A percentile compares a stretch with the other conserved stretches of the same genome.
These are phyloP conservation scores for Dactylellina haptotyla DNA, from an alignment of 2,329 filamentous ascomycete genomes.

Conservation along the genomic window DNA sequence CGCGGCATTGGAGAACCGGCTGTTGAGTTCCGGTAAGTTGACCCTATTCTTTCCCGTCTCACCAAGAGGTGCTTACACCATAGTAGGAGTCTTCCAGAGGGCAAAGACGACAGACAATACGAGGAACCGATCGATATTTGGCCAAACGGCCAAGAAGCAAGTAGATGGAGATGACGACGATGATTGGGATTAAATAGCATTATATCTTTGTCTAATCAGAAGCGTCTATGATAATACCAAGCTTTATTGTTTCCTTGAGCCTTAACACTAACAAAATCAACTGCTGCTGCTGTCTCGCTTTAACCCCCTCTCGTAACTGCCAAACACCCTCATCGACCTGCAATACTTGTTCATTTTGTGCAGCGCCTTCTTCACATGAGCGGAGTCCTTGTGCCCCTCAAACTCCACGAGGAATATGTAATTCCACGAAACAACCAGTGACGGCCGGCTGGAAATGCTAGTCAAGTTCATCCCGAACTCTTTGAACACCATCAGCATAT, in stretches of 20 bases:
- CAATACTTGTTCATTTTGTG: constrained; percentile 65
- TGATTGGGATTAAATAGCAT: constrained; percentile 44
- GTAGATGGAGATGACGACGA: constrained; percentile 49
- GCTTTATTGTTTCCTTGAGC: too few species aligned
- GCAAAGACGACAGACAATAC: constrained; percentile 51
- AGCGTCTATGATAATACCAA: too few species aligned
- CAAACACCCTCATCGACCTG: constrained; percentile 56
- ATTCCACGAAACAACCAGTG: constrained; percentile 77
- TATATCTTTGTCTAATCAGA: too few species aligned
- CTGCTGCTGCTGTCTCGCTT: neutral
- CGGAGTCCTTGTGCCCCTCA: constrained; percentile 71
- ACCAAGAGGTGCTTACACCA: neutral
- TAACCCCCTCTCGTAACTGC: constrained; percentile 54
- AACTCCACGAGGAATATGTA: constrained; percentile 97
- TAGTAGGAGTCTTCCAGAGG: constrained; percentile 49
- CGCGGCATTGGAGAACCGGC: constrained; percentile 66
- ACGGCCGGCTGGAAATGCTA: constrained; percentile 87
- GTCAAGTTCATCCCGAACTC: constrained; percentile 80
- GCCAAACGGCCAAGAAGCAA: constrained; percentile 32
- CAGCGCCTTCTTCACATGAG: constrained; percentile 71
- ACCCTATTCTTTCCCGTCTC: neutral
- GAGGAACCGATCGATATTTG: constrained; percentile 43
- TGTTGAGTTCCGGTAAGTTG: constrained; percentile 64
- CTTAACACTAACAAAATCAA: neutral
- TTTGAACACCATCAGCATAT: constrained; percentile 82